These are phyloP conservation scores for Zarea fungicola DNA, from an alignment of 2,329 filamentous ascomycete genomes.

Conservation along the genomic window DNA sequence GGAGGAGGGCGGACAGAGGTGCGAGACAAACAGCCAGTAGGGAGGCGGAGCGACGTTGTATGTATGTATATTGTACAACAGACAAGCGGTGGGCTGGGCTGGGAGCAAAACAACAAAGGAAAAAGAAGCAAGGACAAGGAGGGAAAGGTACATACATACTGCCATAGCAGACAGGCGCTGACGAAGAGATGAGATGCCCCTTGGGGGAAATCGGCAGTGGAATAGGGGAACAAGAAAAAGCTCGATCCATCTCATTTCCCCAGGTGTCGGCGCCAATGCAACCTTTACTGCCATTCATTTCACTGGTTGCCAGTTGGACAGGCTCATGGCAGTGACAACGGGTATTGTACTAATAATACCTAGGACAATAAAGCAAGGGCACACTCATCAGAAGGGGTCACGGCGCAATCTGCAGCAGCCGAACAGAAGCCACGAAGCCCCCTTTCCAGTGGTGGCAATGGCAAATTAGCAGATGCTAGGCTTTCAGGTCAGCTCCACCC, in stretches of 20 bases:
- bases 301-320: neutral
- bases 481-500: neutral
- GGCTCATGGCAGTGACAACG: neutral
- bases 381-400: neutral
- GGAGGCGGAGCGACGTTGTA: neutral
- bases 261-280: slow-evolving; percentile 9
- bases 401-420: slow-evolving; percentile 7
- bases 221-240: slow-evolving; percentile 1
- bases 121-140: neutral
- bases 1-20: neutral
- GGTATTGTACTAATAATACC: neutral
- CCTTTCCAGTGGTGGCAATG: slow-evolving; percentile 6
- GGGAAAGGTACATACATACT: too few relatives aligned
- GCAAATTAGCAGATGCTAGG: slow-evolving; percentile 6
- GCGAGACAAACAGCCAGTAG: neutral
- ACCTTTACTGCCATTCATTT: slow-evolving; percentile 9
- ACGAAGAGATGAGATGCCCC: too few relatives aligned
- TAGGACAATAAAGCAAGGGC: too few relatives aligned
- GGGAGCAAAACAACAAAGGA: neutral
- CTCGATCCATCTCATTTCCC: slow-evolving; percentile 12
- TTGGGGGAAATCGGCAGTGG: neutral
- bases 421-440: neutral
- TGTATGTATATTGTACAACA: neutral
- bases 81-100: neutral
- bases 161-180: too few relatives aligned